These are phyloP conservation scores for Neofusicoccum ribis DNA, from an alignment of 2,329 filamentous ascomycete genomes.

Conservation along the genomic window DNA sequence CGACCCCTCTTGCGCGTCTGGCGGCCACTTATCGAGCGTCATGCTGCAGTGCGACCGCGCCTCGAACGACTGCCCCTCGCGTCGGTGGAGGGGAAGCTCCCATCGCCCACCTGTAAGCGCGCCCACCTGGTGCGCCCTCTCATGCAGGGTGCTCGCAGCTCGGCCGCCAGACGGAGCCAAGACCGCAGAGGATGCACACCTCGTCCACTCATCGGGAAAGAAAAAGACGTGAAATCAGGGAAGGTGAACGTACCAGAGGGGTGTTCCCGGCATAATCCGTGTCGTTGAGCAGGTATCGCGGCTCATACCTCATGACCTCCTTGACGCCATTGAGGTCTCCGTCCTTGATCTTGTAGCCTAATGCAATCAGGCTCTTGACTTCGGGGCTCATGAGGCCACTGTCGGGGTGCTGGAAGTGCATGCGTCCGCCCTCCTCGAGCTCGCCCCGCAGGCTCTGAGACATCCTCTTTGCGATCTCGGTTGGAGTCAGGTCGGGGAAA, in stretches of 20 bases:
- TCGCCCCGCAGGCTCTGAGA: slow-evolving; percentile 77
- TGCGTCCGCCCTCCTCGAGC: slow-evolving; percentile 72
- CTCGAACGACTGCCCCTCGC: background rate
- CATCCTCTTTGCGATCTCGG: slow-evolving; percentile 70
- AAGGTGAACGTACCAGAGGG: slow-evolving; percentile 43
- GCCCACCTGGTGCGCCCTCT: too few species aligned
- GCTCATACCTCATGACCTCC: slow-evolving; percentile 67
- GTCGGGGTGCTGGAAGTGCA: slow-evolving; percentile 74
- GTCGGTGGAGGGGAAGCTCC: slow-evolving; percentile 2
- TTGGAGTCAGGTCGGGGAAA: slow-evolving; percentile 60
- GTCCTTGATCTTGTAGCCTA: slow-evolving; percentile 77
- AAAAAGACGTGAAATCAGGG: background rate
- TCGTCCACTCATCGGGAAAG: background rate
- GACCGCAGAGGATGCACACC: background rate
- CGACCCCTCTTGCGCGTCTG: background rate
- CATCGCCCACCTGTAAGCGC: background rate
- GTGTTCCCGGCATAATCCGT: slow-evolving; percentile 83
- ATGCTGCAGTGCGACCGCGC: background rate
- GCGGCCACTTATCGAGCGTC: background rate
- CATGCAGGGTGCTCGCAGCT: too few species aligned
- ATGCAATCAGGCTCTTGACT: slow-evolving; percentile 68
- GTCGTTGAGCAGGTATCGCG: slow-evolving; percentile 68
- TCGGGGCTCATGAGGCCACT: slow-evolving; percentile 55
- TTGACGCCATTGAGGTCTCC: slow-evolving; percentile 66
- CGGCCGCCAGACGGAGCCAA: background rate